Evolutionary conservation across 2,329 filamentous ascomycete species (phyloP).

Genomic region (Alternaria burnsii): DNA sequence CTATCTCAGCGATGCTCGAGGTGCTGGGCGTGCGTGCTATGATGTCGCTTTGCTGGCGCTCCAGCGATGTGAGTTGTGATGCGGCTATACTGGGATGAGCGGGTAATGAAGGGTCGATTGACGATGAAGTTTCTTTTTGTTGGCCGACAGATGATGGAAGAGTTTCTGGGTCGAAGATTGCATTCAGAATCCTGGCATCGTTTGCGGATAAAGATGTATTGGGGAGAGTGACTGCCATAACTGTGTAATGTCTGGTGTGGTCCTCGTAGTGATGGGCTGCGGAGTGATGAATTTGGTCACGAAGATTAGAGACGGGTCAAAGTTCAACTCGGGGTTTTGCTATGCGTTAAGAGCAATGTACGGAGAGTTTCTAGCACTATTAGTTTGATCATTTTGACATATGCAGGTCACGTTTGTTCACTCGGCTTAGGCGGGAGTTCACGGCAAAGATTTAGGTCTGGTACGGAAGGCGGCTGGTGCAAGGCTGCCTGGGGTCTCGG

Average conservation of each 20-base stretch:
- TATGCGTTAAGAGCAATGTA: neutral
- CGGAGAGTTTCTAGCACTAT: neutral
- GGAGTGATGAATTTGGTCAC: neutral
- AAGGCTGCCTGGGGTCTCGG: neutral
- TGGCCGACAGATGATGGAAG: conserved; percentile 61
- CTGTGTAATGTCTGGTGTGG: neutral
- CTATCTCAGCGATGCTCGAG: conserved; percentile 22
- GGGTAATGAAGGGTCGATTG: conserved; percentile 55
- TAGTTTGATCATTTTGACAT: neutral
- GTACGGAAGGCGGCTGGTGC: neutral
- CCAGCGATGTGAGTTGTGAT: conserved; percentile 49
- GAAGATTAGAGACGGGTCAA: neutral
- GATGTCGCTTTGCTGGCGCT: conserved; percentile 57
- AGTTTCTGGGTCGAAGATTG: conserved; percentile 53
- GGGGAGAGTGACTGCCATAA: conserved; percentile 48
- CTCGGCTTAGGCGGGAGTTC: conserved; percentile 30
- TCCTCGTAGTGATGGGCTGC: neutral
- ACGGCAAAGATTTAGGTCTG: conserved; percentile 17
- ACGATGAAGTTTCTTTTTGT: conserved; percentile 52
- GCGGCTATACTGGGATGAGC: conserved; percentile 52
- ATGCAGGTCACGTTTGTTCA: conserved; percentile 11
- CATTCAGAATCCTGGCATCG: conserved; percentile 49
- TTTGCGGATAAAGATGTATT: conserved; percentile 56
- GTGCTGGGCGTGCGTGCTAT: conserved; percentile 37
- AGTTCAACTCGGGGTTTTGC: neutral